A percentile compares a stretch with the other conserved stretches of the same genome.
Conservation (phyloP, 805 yeast species). For the Zygosaccharomyces siamensis region DNA sequence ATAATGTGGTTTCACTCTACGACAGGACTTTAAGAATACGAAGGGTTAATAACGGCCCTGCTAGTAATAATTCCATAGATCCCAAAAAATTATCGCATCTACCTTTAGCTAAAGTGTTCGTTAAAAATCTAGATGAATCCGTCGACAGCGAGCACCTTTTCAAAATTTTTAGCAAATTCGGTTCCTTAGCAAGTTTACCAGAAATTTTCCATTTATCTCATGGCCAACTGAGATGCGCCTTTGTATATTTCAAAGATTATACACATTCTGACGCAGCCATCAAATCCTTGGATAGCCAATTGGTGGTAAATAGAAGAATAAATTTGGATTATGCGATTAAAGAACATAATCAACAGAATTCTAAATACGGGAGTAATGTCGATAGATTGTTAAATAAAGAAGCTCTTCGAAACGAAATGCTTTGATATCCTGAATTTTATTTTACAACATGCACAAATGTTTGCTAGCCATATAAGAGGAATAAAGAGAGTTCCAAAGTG, state of each 20-base stretch:
- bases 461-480: constrained; percentile 16
- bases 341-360: constrained; percentile 43
- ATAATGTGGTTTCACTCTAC: constrained; percentile 50
- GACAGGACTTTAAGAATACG: constrained; percentile 59
- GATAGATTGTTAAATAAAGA: constrained; percentile 68
- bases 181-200: constrained; percentile 50
- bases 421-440: constrained; percentile 8
- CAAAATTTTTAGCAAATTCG: constrained; percentile 59
- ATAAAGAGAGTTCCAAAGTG: constrained; percentile 27
- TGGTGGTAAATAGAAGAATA: constrained; percentile 62
- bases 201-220: constrained; percentile 43
- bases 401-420: constrained; percentile 44
- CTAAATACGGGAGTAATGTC: constrained; percentile 71
- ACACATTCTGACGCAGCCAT: constrained; percentile 69
- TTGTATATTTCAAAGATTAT: constrained; percentile 59
- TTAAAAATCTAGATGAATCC: constrained; percentile 62
- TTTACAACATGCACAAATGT: constrained; percentile 16
- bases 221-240: constrained; percentile 52
- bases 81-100: constrained; percentile 26
- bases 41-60: constrained; percentile 40
- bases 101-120: constrained; percentile 63
- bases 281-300: constrained; percentile 59
- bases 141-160: constrained; percentile 55
- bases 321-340: constrained; percentile 68
- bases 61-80: constrained; percentile 11